These are phyloP conservation scores for Geum urbanum DNA, from an alignment of 306 rosid genomes.

Conservation along the genomic window DNA sequence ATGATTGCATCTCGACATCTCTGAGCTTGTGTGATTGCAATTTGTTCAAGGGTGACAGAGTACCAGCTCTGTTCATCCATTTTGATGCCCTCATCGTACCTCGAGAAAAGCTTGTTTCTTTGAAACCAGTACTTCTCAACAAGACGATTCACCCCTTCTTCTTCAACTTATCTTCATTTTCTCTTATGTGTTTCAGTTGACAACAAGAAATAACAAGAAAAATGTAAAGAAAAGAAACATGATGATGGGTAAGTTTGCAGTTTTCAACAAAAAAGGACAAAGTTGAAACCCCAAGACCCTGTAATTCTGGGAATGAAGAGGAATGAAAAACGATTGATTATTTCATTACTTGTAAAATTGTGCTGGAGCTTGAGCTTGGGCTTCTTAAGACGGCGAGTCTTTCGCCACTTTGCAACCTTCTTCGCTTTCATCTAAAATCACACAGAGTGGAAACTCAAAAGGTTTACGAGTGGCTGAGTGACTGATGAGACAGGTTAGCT, in stretches of 20 bases:
- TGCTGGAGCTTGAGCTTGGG: not conserved
- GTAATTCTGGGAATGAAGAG: not conserved
- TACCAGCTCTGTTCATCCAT: constrained; percentile 41
- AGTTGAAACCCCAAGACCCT: not conserved
- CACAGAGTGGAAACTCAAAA: not conserved
- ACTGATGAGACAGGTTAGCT: not conserved
- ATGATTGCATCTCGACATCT: constrained; percentile 21
- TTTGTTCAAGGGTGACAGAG: constrained; percentile 39
- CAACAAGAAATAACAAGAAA: not conserved
- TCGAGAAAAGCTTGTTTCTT: constrained; percentile 32
- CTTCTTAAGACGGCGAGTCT: constrained; percentile 4
- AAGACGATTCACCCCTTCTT: constrained; percentile 27
- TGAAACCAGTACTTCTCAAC: constrained; percentile 36
- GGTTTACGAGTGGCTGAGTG: not conserved
- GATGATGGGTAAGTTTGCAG: not conserved
- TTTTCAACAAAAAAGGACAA: not conserved
- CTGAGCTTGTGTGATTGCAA: constrained; percentile 33
- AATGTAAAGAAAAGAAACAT: not conserved
- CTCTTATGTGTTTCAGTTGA: constrained; percentile 17
- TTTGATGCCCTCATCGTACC: constrained; percentile 32
- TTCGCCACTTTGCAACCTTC: constrained; percentile 3
- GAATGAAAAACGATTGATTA: not conserved
- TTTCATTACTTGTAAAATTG: constrained; percentile 12
- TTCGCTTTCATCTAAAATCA: not conserved
- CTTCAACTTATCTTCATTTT: not conserved